Evolutionary conservation across 2,329 filamentous ascomycete genomes (phyloP).

Genomic region (Penicillium sumatraense): DNA sequence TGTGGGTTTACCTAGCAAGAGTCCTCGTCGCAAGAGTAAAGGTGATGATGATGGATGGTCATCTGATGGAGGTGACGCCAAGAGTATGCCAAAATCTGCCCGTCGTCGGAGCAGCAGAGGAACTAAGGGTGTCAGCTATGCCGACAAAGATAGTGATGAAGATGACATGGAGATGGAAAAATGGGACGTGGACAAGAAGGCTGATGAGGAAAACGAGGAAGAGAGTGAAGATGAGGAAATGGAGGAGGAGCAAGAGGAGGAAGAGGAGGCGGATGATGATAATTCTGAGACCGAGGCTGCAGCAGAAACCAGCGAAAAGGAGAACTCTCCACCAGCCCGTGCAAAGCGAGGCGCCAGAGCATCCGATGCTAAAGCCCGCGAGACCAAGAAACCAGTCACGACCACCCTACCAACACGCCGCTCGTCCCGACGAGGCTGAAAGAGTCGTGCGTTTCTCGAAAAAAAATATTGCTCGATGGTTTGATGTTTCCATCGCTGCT

Average conservation of each 20-base stretch:
- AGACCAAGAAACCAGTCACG: conserved; percentile 15
- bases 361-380: conserved; percentile 7
- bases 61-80: conserved; percentile 47
- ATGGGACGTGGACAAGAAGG: conserved; percentile 15
- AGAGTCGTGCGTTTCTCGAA: neutral
- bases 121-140: conserved; percentile 46
- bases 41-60: conserved; percentile 45
- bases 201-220: conserved; percentile 32
- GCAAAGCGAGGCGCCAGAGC: conserved; percentile 18
- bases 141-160: conserved; percentile 46
- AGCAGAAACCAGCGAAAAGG: conserved; percentile 23
- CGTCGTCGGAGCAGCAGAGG: conserved; percentile 47
- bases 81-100: conserved; percentile 35
- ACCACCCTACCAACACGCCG: conserved; percentile 26
- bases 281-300: conserved; percentile 10
- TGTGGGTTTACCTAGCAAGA: conserved; percentile 32
- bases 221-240: conserved; percentile 19
- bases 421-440: conserved; percentile 26
- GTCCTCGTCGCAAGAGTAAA: conserved; percentile 42
- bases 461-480: neutral
- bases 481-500: neutral
- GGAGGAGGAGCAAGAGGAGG: conserved; percentile 10
- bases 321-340: conserved; percentile 21
- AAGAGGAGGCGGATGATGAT: conserved; percentile 10
- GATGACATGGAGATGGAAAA: conserved; percentile 8